These are phyloP conservation scores for Cladosporium colombiae DNA, from an alignment of 2,329 filamentous ascomycete genomes.

Conservation along the genomic window DNA sequence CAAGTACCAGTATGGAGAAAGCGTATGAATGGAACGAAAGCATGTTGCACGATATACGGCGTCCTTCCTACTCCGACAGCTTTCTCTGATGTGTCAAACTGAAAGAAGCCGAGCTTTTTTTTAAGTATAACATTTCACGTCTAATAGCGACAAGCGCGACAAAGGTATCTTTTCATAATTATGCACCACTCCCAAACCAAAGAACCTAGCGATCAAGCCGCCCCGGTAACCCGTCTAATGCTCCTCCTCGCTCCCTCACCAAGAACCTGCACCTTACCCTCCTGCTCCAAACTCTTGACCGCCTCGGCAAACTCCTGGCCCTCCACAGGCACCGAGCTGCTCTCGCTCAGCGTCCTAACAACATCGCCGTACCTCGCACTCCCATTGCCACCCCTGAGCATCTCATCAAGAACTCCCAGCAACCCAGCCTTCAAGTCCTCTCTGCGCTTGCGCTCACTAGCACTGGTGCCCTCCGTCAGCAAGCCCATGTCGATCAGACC, in stretches of 20 bases:
- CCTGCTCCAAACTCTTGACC: conserved; percentile 76
- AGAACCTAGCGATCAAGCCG: conserved; percentile 33
- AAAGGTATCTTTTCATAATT: background rate
- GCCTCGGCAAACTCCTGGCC: conserved; percentile 79
- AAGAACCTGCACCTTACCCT: conserved; percentile 75
- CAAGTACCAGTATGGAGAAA: background rate
- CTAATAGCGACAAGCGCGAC: background rate
- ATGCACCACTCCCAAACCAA: background rate
- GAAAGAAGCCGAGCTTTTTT: background rate
- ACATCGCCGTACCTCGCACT: conserved; percentile 78
- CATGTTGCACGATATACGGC: background rate
- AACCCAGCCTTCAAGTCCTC: conserved; percentile 83
- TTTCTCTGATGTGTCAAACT: too few species aligned
- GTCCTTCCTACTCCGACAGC: background rate
- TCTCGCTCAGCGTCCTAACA: conserved; percentile 69
- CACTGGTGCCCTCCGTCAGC: conserved; percentile 88
- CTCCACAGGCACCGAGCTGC: conserved; percentile 69
- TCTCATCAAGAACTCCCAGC: conserved; percentile 74
- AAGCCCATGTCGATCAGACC: conserved; percentile 97
- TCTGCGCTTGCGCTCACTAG: conserved; percentile 78
- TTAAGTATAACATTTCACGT: background rate
- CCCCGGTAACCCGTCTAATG: conserved; percentile 72
- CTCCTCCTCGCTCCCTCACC: conserved; percentile 84
- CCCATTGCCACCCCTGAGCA: conserved; percentile 64
- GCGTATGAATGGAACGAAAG: background rate